Evolutionary conservation across 202 grass and related monocot species (phyloP).

Genomic region (Carex arenaria): DNA sequence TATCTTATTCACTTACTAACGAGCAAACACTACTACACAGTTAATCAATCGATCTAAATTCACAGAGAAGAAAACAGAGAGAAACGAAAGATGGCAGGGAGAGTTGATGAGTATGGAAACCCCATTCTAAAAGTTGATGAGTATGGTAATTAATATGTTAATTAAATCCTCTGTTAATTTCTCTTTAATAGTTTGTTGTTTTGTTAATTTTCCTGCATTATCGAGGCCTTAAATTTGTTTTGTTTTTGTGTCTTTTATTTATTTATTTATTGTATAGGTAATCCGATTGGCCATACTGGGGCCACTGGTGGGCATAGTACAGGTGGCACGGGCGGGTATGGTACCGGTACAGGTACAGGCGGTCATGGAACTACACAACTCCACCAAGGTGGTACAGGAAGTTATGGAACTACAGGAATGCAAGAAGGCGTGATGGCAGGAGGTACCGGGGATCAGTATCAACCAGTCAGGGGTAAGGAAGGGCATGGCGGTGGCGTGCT

Average conservation of each 20-base stretch:
- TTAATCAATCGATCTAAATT: neutral
- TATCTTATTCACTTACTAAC: neutral
- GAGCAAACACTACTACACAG: neutral
- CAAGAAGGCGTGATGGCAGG: too few relatives aligned
- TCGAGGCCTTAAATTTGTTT: too few relatives aligned
- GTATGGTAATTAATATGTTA: slow-evolving; percentile 32
- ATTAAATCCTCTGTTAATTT: too few relatives aligned
- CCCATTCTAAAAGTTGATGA: slow-evolving; percentile 51
- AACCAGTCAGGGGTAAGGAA: neutral
- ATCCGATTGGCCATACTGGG: slow-evolving; percentile 17
- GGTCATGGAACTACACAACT: neutral
- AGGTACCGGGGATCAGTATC: slow-evolving; percentile 16
- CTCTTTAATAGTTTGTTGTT: too few relatives aligned
- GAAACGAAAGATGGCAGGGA: slow-evolving; percentile 39
- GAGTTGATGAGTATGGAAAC: slow-evolving; percentile 62
- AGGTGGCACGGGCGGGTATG: neutral
- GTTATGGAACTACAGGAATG: too few relatives aligned
- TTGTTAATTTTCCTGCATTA: too few relatives aligned
- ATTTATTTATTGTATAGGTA: slow-evolving; percentile 1
- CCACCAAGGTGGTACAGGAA: slow-evolving; percentile 5
- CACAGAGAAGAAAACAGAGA: neutral
- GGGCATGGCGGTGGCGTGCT: slow-evolving; percentile 31
- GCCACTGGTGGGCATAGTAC: neutral
- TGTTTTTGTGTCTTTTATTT: neutral
- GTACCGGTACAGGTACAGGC: neutral